Base-by-base conservation (phyloP, 2,329 filamentous ascomycete species). In the Fusarium protoensiforme region DNA sequence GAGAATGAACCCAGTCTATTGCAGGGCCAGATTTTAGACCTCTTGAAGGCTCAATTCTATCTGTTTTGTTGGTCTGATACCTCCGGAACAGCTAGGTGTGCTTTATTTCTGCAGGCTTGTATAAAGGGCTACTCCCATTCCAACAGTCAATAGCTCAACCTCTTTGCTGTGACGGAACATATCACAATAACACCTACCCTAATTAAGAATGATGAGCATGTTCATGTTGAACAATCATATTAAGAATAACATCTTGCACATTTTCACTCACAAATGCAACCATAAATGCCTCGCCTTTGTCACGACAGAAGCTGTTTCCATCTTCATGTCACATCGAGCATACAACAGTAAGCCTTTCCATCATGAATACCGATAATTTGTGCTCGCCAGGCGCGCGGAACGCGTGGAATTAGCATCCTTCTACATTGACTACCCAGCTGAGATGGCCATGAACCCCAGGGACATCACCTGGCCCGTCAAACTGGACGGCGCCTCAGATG, bases 171-270 rank as follows among this genome's bases (percentile, higher is more conserved):
- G 3, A 5, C 5, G 24, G 43, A 48, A 48, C 43, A 48, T 11
- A 13, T 29, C 24, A 13, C 16, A 9, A 13, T 1, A 48, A 9
- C 24, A 18, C 5, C 39, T 22, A 8, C 14, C 22, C 43, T 29
- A 18, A 27, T 48, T 29, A 16, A n/a, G 22, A 29, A 29, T 24
- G 24, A 48, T 18, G 14, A 24, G 16, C 14, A 29, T 48, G 24
- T 29, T 48, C 43, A 29, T 10, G 3, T n/a, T n/a, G 16, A 48
- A 18, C n/a, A 48, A 22, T 48, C 5, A 18, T 10, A n/a, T 29
- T 6, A 29, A n/a, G 0, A 5, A 29, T 48, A 11, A 2, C 11
- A n/a, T 13, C 16, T 18, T 5, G 16, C 5, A 5, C 9, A 7
- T n/a, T 7, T 18, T 2, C 24, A n/a, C 8, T 3, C 16, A 18